Evolutionary conservation across 192 early-diverging fungal species (phyloP), one percentile per base, ranked within the genome.

Genomic region (Coemansia sp.): DNA sequence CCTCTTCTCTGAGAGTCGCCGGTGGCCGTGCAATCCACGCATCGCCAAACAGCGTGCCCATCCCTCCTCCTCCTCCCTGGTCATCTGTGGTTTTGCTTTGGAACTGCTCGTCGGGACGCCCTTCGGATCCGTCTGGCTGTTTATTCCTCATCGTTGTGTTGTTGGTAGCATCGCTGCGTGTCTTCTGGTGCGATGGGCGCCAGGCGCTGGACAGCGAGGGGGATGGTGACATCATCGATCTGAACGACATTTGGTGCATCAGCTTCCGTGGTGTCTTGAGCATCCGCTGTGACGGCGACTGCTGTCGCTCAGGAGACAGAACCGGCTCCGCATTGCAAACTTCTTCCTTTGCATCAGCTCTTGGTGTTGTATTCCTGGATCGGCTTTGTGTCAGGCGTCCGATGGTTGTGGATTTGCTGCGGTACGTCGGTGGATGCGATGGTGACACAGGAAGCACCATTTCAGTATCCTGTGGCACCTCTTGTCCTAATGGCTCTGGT

Each of bases 11-110:
- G 15, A 34, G 56, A 12, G 58, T 56, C 7, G 52, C 42, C 12
- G 25, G 9, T 0, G 75, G 75, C 49, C 46, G 75, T 0, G 69
- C 59, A 20, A 77, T 68, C 70, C 69, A 72, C 10, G 75, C 63
- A 10, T 63, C 64, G 33, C 75, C 59, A 26, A 71, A 77, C 46
- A 77, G 20, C 20, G 69, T 61, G 28, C 65, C 65, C 58, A 77
- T 63, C 16, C 75, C 58, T 3, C 49, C 52, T 23, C 15, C 29
- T 10, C 48, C 48, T 8, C 23, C 13, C 55, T 21, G 48, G 29
- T 30, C 51, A 25, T 23, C 7, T 49, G 15, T 25, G 48, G 2
- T 49, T 10, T 49, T 1, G 48, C 48, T 49, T 10, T 7, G 18
- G 48, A 16, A 34, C 16, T 35, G 13, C 9, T 33, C 37, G 12